Conservation (phyloP, 495 filamentous ascomycete genomes). For the Chlorociboria aeruginascens region DNA sequence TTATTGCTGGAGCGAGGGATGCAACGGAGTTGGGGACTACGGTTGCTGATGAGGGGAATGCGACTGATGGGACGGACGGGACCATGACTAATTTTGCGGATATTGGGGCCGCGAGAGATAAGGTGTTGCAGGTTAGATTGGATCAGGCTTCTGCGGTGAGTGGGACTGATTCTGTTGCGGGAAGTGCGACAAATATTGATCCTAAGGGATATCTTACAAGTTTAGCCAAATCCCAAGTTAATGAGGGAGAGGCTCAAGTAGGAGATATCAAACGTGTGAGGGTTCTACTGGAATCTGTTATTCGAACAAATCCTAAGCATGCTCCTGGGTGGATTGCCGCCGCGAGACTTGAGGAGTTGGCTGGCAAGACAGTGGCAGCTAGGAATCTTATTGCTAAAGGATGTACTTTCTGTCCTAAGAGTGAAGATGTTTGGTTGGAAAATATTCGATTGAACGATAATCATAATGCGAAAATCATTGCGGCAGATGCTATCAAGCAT, state of each 20-base stretch:
- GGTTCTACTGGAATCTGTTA: slow-evolving; percentile 85
- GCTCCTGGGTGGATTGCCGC: slow-evolving; percentile 95
- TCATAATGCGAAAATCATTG: slow-evolving; percentile 89
- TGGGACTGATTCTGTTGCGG: slow-evolving; percentile 56
- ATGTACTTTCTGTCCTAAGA: slow-evolving; percentile 82
- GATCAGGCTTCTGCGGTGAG: slow-evolving; percentile 63
- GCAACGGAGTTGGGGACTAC: slow-evolving; percentile 73
- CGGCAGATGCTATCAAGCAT: slow-evolving; percentile 82
- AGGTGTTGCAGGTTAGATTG: slow-evolving; percentile 79
- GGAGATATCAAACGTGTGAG: slow-evolving; percentile 95
- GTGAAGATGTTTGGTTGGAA: slow-evolving; percentile 90
- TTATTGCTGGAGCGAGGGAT: slow-evolving; percentile 76
- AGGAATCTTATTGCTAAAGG: slow-evolving; percentile 75
- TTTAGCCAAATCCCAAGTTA: slow-evolving; percentile 64
- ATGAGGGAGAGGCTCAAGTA: slow-evolving; percentile 68
- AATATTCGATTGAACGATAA: slow-evolving; percentile 85
- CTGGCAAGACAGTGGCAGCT: slow-evolving; percentile 79
- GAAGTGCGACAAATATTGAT: slow-evolving; percentile 85
- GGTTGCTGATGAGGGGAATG: slow-evolving; percentile 63
- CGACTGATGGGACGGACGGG: slow-evolving; percentile 38
- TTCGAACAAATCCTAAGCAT: slow-evolving; percentile 89
- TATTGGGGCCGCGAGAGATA: slow-evolving; percentile 89
- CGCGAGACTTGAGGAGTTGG: slow-evolving; percentile 82
- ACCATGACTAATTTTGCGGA: slow-evolving; percentile 97
- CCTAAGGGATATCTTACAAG: slow-evolving; percentile 92